Evolutionary conservation across 148 eudicot species (phyloP).

Genomic region (Fallopia convolvulus): DNA sequence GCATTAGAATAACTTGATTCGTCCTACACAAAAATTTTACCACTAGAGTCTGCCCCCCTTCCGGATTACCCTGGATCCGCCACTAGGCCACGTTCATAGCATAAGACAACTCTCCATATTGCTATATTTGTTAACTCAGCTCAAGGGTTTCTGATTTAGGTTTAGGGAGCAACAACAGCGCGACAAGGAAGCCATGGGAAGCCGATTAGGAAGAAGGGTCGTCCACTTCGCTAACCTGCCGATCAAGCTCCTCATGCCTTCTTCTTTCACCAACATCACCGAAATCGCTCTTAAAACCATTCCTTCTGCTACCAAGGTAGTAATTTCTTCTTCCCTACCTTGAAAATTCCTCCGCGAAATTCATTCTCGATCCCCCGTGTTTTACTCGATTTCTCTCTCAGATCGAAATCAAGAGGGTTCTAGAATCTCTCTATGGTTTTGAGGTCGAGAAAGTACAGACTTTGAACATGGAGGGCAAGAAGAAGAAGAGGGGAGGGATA

Average conservation of each 20-base stretch:
- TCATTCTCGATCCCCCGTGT: background rate
- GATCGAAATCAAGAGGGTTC: slow-evolving; percentile 79
- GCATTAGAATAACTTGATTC: too few relatives aligned
- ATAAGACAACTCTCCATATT: too few relatives aligned
- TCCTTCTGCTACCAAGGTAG: slow-evolving; percentile 84
- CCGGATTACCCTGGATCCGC: too few relatives aligned
- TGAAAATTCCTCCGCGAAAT: background rate
- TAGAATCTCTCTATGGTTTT: slow-evolving; percentile 82
- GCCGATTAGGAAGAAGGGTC: slow-evolving; percentile 64
- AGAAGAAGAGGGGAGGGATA: slow-evolving; percentile 78
- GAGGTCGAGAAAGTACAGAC: slow-evolving; percentile 78
- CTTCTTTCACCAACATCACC: slow-evolving; percentile 66
- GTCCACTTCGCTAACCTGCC: slow-evolving; percentile 80
- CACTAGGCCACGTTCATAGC: too few relatives aligned
- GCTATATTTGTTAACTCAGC: background rate
- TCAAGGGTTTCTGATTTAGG: background rate
- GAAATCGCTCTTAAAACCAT: slow-evolving; percentile 97
- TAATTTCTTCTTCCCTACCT: too few relatives aligned
- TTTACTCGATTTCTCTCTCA: slow-evolving; percentile 9
- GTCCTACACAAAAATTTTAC: too few relatives aligned
- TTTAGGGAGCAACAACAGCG: background rate
- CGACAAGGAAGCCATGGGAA: slow-evolving; percentile 30
- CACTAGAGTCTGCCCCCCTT: too few relatives aligned
- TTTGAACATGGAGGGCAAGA: slow-evolving; percentile 93
- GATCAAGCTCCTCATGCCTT: slow-evolving; percentile 87